Evolutionary conservation across 1,139 yeast species (phyloP).

Genomic region (Pichia sp.): DNA sequence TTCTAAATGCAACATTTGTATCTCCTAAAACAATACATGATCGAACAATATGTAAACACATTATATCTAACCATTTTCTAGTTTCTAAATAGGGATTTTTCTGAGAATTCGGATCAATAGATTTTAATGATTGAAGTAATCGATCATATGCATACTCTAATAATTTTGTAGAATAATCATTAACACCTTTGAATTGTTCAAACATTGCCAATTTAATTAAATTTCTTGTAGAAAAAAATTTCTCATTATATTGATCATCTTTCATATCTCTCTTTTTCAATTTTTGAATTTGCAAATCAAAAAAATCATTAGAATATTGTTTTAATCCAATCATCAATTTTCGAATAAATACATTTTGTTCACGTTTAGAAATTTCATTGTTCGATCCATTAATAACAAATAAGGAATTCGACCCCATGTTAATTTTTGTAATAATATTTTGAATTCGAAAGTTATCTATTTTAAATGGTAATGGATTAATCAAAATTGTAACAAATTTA

Average conservation of each 20-base stretch:
- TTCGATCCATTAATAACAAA: slow-evolving; percentile 12
- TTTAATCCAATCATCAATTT: slow-evolving; percentile 29
- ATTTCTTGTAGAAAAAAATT: slow-evolving; percentile 42
- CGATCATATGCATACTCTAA: slow-evolving; percentile 23
- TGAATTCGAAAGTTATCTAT: slow-evolving; percentile 4
- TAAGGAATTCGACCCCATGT: slow-evolving; percentile 34
- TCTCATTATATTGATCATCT: slow-evolving; percentile 19
- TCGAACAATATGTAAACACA: slow-evolving; percentile 59
- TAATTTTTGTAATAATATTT: slow-evolving; percentile 33
- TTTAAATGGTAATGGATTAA: slow-evolving; percentile 4
- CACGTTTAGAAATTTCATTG: slow-evolving; percentile 9
- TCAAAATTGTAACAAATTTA: slow-evolving; percentile 11
- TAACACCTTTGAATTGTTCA: slow-evolving; percentile 41
- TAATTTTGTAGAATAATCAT: slow-evolving; percentile 41
- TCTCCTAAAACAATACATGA: slow-evolving; percentile 57
- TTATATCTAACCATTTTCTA: slow-evolving; percentile 49
- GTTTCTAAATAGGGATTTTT: slow-evolving; percentile 36
- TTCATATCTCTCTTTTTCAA: slow-evolving; percentile 30
- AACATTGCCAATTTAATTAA: slow-evolving; percentile 43
- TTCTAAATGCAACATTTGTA: slow-evolving; percentile 53
- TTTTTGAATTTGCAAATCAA: slow-evolving; percentile 33
- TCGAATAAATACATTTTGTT: slow-evolving; percentile 10
- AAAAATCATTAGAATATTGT: slow-evolving; percentile 39
- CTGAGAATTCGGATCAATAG: slow-evolving; percentile 2
- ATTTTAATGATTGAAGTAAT: slow-evolving; percentile 5